Evolutionary conservation across 352 stramenopile genomes (phyloP), one percentile per base, ranked within the genome.

Genomic region (Globisporangium recalcitrans): DNA sequence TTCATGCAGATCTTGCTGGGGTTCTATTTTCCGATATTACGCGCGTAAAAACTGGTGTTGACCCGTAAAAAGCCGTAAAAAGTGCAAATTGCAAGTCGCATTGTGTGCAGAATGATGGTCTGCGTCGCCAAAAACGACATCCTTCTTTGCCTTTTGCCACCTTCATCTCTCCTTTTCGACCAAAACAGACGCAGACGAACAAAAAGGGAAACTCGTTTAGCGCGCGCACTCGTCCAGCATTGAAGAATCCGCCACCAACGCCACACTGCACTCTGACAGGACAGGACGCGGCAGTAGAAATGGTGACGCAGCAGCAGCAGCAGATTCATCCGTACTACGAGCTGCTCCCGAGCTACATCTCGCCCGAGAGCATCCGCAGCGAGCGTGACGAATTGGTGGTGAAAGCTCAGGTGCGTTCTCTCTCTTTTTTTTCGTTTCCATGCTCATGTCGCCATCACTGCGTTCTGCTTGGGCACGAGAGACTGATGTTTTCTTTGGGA

Each of bases 341-440:
- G 42, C 64, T 85, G 8, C 69, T 89, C 57, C 77, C 80, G 29
- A 83, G 77, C n/a, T 85, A 86, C 65, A 63, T 87, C 55, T 71
- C 74, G 6, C 67, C 49, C 14, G 69, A 78, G 31, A 77, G 64
- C 54, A 55, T 89, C 1, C 48, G 59, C 22, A 55, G 10, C 14
- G 80, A 89, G 42, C 67, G 64, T 26, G 48, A 67, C 6, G 79
- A 85, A n/a, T 71, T 84, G 51, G 21, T 87, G 10, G n/a, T 10
- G n/a, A 72, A 75, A n/a, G 66, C 76, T 10, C 69, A 77, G 57
- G 73, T 80, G 63, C n/a, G 60, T 29, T 16, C n/a, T n/a, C 27
- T 31, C 27, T 22, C 0, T 16, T n/a, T 53, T 29, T 32, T 27
- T 52, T 32, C 22, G 2, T 54, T 16, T 1, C 4, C 26, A 11